These are phyloP conservation scores for Pleurotus salmoneostramineus DNA, from an alignment of 768 basidiomycete genomes.

Conservation along the genomic window DNA sequence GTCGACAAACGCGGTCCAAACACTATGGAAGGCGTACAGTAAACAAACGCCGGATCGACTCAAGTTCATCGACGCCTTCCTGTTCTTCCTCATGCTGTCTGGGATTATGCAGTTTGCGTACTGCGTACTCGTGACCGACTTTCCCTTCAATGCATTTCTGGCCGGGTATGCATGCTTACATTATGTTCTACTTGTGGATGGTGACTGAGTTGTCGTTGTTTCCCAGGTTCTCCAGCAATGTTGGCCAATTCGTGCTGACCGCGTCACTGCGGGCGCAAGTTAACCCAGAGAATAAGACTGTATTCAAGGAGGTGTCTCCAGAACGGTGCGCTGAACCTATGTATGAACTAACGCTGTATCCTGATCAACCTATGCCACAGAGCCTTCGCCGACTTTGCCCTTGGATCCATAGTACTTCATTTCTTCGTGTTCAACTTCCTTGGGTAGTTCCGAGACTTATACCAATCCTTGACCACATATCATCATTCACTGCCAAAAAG, in stretches of 20 bases:
- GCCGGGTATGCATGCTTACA: conserved; percentile 65
- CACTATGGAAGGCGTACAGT: conserved; percentile 76
- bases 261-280: conserved; percentile 92
- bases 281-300: conserved; percentile 75
- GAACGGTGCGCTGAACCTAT: conserved; percentile 64
- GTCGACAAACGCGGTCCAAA: conserved; percentile 37
- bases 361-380: conserved; percentile 36
- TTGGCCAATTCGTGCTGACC: conserved; percentile 95
- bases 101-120: conserved; percentile 91
- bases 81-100: conserved; percentile 87
- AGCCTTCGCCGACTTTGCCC: conserved; percentile 94
- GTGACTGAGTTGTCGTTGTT: neutral
- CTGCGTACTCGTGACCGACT: conserved; percentile 87
- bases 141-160: conserved; percentile 96
- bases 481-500: too few species aligned
- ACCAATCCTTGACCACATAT: neutral
- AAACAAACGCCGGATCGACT: conserved; percentile 77
- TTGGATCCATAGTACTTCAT: conserved; percentile 94
- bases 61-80: conserved; percentile 92
- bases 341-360: neutral
- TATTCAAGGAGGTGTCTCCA: conserved; percentile 90
- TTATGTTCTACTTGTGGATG: neutral
- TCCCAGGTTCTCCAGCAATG: conserved; percentile 83
- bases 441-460: conserved; percentile 47
- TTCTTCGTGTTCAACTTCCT: conserved; percentile 99